Percentiles rank a stretch among this genome's conserved stretches.
Evolutionary conservation across 257 asterid genomes (phyloP).

Genomic region (Orobanche coerulescens): DNA sequence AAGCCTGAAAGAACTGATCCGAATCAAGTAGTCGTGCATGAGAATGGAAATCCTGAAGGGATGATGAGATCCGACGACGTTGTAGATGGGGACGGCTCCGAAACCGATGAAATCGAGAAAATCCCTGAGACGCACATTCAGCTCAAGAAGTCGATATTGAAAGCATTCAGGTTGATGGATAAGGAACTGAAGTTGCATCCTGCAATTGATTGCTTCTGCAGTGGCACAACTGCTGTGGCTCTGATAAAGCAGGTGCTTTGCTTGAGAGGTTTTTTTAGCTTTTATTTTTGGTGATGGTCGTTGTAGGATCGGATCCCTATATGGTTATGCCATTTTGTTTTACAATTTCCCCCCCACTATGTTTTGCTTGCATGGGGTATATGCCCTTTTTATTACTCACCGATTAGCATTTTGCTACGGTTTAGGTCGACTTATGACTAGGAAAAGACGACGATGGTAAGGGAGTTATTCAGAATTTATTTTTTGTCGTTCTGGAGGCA

Average conservation of each 20-base stretch:
- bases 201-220: slow-evolving; percentile 78
- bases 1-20: slow-evolving; percentile 35
- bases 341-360: no score
- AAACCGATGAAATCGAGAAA: slow-evolving; percentile 55
- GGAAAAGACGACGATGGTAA: not conserved
- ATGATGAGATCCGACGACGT: slow-evolving; percentile 58
- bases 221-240: slow-evolving; percentile 86
- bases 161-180: slow-evolving; percentile 87
- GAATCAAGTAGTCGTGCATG: slow-evolving; percentile 18
- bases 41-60: slow-evolving; percentile 37
- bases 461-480: not conserved
- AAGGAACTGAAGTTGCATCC: slow-evolving; percentile 85
- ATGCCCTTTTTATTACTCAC: not conserved
- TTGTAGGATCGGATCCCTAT: no score
- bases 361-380: no score
- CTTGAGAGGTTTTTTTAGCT: not conserved
- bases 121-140: slow-evolving; percentile 71
- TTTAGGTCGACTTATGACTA: not conserved
- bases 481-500: no score
- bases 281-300: not conserved
- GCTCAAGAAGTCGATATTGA: slow-evolving; percentile 62
- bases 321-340: no score
- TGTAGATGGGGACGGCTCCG: slow-evolving; percentile 64
- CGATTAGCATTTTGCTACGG: not conserved
- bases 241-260: slow-evolving; percentile 64